Evolutionary conservation across 345 rosid genomes (phyloP), one percentile per base, ranked within the genome.

Genomic region (Litchi chinensis): DNA sequence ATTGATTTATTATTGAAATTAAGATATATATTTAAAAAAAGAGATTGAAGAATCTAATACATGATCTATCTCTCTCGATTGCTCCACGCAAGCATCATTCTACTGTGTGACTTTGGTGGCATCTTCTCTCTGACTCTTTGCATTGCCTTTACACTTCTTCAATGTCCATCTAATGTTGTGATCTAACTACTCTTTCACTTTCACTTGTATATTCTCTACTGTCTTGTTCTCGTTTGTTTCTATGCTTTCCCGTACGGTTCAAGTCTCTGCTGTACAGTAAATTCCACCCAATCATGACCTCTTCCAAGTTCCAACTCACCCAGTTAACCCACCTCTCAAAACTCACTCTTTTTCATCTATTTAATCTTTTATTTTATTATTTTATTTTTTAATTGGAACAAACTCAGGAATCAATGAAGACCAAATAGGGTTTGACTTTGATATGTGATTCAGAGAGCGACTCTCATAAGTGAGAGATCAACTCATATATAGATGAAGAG

Each of bases 61-160:
- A 8, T 54, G 59, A 54, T 54, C 59, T 60, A 68, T 65, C 65
- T 64, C 46, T n/a, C 76, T 24, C 66, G 75, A 83, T 74, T 82
- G 77, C 80, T 86, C 76, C 87, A 85, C 86, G 90, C 89, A 88
- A 80, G 75, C 81, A 88, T 89, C 84, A 91, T 89, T 83, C 81
- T 80, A 87, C 83, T 70, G 81, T 72, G 75, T 81, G 75, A 28
- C 70, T 41, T 71, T 62, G 4, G 44, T 15, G 15, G 65, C 76
- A 76, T 48, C 70, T 75, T 67, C 65, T 71, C 28, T 70, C 78
- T 73, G 70, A 81, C 69, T 82, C 76, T 43, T 57, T 76, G 10
- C 52, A 41, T 43, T 63, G 50, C 54, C 81, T 82, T 73, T 52
- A 82, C 76, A 77, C 75, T 68, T 70, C 50, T 39, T 69, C 19